phyloP scores from a whole-genome alignment of 805 yeast genomes.

The Blastobotrys parvus region DNA sequence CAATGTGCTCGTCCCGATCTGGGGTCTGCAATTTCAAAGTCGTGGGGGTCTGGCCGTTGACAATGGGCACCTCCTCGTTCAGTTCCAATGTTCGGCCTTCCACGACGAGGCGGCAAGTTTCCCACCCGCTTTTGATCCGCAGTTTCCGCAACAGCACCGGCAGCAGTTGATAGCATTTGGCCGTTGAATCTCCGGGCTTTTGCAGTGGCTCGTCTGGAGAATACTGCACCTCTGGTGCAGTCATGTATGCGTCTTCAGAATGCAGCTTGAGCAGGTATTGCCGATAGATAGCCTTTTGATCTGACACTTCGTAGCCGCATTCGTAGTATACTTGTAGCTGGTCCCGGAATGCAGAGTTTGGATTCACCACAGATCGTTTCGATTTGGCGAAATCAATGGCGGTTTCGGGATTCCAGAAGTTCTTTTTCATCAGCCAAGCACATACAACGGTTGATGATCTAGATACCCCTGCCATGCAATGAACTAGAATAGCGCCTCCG shows the following conservation, averaged over 20 bases:
- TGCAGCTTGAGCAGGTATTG: conserved; percentile 30
- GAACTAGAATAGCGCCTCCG: conserved; percentile 32
- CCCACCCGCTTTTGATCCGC: conserved; percentile 1
- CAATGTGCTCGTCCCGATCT: not conserved
- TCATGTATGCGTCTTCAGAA: conserved; percentile 18
- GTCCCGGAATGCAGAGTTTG: conserved; percentile 64
- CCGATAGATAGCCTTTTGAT: conserved; percentile 29
- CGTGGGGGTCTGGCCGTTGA: not conserved
- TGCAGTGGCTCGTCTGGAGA: not conserved
- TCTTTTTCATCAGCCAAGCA: conserved; percentile 81
- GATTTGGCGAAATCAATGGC: conserved; percentile 68
- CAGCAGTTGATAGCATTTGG: not conserved
- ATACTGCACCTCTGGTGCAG: not conserved
- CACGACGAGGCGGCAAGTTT: not conserved
- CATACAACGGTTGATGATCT: conserved; percentile 79
- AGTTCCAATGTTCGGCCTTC: not conserved
- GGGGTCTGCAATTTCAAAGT: not conserved
- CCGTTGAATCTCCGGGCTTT: not conserved
- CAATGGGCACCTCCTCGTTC: not conserved
- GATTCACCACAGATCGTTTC: conserved; percentile 45
- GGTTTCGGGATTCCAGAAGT: conserved; percentile 47
- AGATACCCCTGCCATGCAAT: conserved; percentile 81
- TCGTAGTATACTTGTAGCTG: conserved; percentile 61
- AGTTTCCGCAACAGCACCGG: not conserved
- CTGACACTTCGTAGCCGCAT: conserved; percentile 28